These are phyloP conservation scores for Fomitiporia mediterranea DNA, from an alignment of 1,284 basidiomycete species.

Conservation along the genomic window DNA sequence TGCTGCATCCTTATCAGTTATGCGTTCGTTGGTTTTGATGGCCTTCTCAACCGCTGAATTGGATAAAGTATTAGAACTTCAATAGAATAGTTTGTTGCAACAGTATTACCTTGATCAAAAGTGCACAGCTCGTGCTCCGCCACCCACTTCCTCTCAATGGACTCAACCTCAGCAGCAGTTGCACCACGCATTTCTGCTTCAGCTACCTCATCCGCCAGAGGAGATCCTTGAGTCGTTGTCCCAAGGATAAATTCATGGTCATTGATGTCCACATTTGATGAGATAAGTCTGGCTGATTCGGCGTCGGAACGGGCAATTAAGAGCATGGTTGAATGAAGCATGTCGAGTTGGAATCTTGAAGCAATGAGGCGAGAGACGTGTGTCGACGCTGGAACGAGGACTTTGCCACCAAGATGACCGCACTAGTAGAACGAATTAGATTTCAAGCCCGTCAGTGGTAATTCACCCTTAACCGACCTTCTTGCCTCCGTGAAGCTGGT, in stretches of 20 bases:
- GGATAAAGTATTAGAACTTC: slow-evolving; percentile 7
- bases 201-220: slow-evolving; percentile 70
- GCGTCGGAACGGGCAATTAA: slow-evolving; percentile 90
- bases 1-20: slow-evolving; percentile 53
- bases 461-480: slow-evolving; percentile 42
- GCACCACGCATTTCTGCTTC: slow-evolving; percentile 71
- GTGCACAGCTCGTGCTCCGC: slow-evolving; percentile 70
- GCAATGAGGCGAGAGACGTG: slow-evolving; percentile 82
- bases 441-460: not conserved
- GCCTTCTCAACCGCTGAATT: slow-evolving; percentile 56
- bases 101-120: slow-evolving; percentile 69
- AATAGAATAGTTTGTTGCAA: not conserved
- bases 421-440: slow-evolving; percentile 44
- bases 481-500: slow-evolving; percentile 89
- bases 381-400: slow-evolving; percentile 84
- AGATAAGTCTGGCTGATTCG: slow-evolving; percentile 84
- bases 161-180: slow-evolving; percentile 67
- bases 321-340: slow-evolving; percentile 84
- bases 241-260: slow-evolving; percentile 79
- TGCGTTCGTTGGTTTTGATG: slow-evolving; percentile 42
- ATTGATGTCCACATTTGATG: slow-evolving; percentile 74
- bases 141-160: slow-evolving; percentile 77
- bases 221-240: slow-evolving; percentile 52
- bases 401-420: slow-evolving; percentile 91
- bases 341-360: slow-evolving; percentile 83